Conservation (phyloP, 2,329 filamentous ascomycete genomes). For the Aureobasidium sp. region DNA sequence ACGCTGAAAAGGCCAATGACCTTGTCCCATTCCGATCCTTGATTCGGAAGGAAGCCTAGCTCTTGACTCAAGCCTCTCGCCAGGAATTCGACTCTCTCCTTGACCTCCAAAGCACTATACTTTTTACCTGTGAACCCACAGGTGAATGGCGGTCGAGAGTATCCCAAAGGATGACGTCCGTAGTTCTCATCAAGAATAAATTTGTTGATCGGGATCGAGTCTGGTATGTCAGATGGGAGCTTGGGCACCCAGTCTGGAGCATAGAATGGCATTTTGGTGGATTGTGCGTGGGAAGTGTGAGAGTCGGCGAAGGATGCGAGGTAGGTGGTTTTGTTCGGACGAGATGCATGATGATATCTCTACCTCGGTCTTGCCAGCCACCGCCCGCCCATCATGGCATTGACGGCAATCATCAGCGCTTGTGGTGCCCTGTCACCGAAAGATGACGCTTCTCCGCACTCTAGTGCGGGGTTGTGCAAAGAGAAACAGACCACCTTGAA, state of each 20-base stretch:
- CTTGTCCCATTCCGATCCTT: conserved; percentile 73
- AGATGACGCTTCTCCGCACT: conserved; percentile 1
- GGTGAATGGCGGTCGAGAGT: conserved; percentile 63
- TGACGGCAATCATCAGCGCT: neutral
- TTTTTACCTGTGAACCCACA: conserved; percentile 65
- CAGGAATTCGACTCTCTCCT: conserved; percentile 56
- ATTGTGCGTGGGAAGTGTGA: neutral
- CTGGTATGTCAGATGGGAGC: conserved; percentile 58
- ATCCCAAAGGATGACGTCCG: conserved; percentile 54
- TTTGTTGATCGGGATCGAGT: conserved; percentile 63
- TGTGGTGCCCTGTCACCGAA: neutral
- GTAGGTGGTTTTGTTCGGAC: neutral
- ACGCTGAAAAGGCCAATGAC: conserved; percentile 68
- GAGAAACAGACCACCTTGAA: too few relatives aligned
- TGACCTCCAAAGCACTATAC: conserved; percentile 55
- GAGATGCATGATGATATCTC: neutral
- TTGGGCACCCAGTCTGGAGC: conserved; percentile 53
- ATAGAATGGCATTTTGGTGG: conserved; percentile 41
- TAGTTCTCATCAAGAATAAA: conserved; percentile 69
- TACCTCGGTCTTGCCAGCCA: conserved; percentile 1
- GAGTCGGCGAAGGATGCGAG: neutral
- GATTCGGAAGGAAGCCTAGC: conserved; percentile 60
- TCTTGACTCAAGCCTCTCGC: conserved; percentile 61
- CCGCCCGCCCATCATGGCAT: neutral
- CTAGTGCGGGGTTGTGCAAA: conserved; percentile 1